Conservation (phyloP, 768 basidiomycete genomes). For the Neoboletus subvelutipes region DNA sequence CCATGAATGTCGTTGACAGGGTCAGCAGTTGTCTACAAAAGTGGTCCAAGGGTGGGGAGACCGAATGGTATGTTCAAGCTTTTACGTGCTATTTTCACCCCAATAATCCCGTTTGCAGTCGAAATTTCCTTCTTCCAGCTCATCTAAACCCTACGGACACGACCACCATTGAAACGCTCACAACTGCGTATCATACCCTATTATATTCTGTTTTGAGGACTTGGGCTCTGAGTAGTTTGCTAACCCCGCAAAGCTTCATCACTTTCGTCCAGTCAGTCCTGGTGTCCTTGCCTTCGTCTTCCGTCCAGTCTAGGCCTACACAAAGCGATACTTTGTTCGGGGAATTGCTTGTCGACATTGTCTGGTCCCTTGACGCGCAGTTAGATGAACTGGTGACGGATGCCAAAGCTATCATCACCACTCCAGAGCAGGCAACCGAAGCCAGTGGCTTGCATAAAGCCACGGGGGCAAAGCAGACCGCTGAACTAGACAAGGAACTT, state of each 20-base stretch:
- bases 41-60: constrained; percentile 62
- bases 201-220: constrained; percentile 56
- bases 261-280: constrained; percentile 66
- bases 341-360: constrained; percentile 72
- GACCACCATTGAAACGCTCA: constrained; percentile 53
- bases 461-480: constrained; percentile 48
- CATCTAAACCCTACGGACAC: constrained; percentile 61
- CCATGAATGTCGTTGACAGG: constrained; percentile 61
- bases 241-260: constrained; percentile 53
- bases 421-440: constrained; percentile 26
- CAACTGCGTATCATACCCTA: constrained; percentile 69
- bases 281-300: constrained; percentile 64
- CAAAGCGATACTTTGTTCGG: constrained; percentile 51
- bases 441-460: constrained; percentile 30
- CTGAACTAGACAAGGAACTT: constrained; percentile 63
- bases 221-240: constrained; percentile 48
- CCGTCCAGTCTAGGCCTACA: constrained; percentile 36
- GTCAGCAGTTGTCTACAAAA: constrained; percentile 48
- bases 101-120: constrained; percentile 41
- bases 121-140: constrained; percentile 55
- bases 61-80: constrained; percentile 54
- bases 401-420: constrained; percentile 43
- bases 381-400: constrained; percentile 70
- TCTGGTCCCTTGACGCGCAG: constrained; percentile 79
- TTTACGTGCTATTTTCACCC: constrained; percentile 17